Evolutionary conservation across 495 filamentous ascomycete genomes (phyloP), one percentile per base, ranked within the genome.

Genomic region (Hypoxylon crocopeplum): DNA sequence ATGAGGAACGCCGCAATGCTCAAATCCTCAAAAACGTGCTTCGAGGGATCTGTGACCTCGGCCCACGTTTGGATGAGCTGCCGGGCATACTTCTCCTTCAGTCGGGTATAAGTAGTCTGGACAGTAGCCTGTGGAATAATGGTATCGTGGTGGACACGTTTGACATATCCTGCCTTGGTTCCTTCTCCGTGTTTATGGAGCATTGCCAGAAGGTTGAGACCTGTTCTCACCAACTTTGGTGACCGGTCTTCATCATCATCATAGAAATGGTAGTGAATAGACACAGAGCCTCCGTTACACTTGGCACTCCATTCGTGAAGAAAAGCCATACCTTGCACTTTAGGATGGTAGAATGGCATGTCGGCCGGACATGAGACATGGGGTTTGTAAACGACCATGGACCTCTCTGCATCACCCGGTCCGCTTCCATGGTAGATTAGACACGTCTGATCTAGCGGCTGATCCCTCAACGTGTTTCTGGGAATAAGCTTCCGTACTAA

Each of bases 21-120:
- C 15, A 98, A 73, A 69, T 98, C 93, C 69, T 98, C 94, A 70
- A 96, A 96, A 6, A 97, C 90, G 72, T 98, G 92, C 69, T 97
- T 98, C 16, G 78, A 79, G 0, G 92, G 90, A 69, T 96, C 92
- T 1, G 93, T 97, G 38, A 79, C 78, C 73, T 98, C 93, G 10
- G 83, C 85, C 94, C 95, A 98, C 6, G 69, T 68, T 19, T 81
- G 70, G 19, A 88, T 85, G 13, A 98, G 76, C 10, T 68, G 61
- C 2, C 79, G 73, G 0, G 89, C 91, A 72, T 98, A 91, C 41
- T 81, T 85, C 15, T 77, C 70, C 72, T 97, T 96, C 6, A 98
- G 81, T n/a, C 82, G 78, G 1, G 86, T 72, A 69, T 97, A 98
- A 0, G 85, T 93, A 67, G 92, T 83, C 67, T 97, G 91, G 21